These are phyloP conservation scores for Oropetium thomaeum DNA, from an alignment of 176 grass and related monocot genomes.

Conservation along the genomic window DNA sequence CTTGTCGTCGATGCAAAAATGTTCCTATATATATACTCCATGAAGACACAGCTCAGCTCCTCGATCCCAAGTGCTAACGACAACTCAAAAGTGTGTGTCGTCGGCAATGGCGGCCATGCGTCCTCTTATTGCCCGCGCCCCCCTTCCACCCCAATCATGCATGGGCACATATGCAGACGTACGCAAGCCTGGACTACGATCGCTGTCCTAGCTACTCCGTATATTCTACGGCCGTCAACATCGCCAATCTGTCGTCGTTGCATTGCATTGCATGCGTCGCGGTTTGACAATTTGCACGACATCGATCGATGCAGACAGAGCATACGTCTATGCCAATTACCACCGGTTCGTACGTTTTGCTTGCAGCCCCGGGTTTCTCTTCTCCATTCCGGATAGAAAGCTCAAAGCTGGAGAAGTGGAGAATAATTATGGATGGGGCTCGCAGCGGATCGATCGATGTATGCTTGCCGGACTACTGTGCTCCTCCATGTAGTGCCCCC, in stretches of 20 bases:
- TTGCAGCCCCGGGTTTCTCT: conserved; percentile 28
- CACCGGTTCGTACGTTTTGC: conserved; percentile 16
- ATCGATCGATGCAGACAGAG: not conserved
- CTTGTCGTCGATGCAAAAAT: too few species aligned
- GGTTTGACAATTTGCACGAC: conserved; percentile 1
- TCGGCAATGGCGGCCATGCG: not conserved
- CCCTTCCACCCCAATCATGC: too few species aligned
- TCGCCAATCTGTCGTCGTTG: not conserved
- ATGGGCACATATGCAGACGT: too few species aligned
- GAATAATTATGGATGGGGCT: not conserved
- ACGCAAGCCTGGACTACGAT: not conserved
- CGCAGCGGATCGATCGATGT: conserved; percentile 27
- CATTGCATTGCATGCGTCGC: conserved; percentile 1
- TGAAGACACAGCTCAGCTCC: too few species aligned
- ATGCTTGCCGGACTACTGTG: conserved; percentile 21
- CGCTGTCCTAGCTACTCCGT: not conserved
- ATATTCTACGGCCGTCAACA: not conserved
- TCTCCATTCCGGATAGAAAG: conserved; percentile 20
- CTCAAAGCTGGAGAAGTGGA: too few species aligned
- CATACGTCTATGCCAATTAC: too few species aligned
- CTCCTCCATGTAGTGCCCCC: too few species aligned
- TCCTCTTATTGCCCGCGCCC: too few species aligned
- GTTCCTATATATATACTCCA: too few species aligned
- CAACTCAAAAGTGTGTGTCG: too few species aligned
- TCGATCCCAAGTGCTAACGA: too few species aligned